Percentiles rank a stretch among this genome's conserved stretches.
Conservation (phyloP, 148 eudicot genomes). For the Rhododendron ovatum region DNA sequence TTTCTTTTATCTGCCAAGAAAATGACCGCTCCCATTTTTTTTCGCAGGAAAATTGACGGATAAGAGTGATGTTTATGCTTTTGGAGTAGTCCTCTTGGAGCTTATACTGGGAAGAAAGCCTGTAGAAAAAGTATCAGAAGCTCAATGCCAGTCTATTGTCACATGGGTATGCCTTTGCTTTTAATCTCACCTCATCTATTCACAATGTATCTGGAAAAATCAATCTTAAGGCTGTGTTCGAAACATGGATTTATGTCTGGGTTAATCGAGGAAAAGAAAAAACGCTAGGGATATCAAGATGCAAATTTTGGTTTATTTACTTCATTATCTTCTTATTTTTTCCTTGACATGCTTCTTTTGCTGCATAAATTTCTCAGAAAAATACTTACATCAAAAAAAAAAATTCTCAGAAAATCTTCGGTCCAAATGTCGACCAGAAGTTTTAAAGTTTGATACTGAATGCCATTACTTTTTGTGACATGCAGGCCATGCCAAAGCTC, state of each 20-base stretch:
- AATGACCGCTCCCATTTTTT: neutral
- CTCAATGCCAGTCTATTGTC: constrained; percentile 83
- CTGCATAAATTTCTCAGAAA: neutral
- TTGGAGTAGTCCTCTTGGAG: constrained; percentile 88
- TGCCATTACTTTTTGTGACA: neutral
- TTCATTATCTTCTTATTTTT: neutral
- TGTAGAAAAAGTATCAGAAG: constrained; percentile 65
- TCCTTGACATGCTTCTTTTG: neutral
- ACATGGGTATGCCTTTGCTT: constrained; percentile 60
- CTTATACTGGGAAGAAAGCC: constrained; percentile 86
- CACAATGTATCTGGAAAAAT: neutral
- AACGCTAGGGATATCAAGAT: neutral
- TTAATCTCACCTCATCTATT: neutral
- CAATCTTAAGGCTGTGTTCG: neutral
- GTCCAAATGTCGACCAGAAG: neutral
- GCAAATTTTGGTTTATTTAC: neutral
- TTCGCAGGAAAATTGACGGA: constrained; percentile 78
- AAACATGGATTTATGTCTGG: neutral
- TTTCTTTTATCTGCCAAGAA: neutral
- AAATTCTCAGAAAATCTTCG: neutral
- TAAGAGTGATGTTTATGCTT: constrained; percentile 93
- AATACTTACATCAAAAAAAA: too few species aligned
- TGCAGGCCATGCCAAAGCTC: constrained; percentile 89
- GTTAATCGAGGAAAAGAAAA: neutral
- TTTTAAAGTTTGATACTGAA: neutral